Evolutionary conservation across 2,329 filamentous ascomycete species (phyloP).

Genomic region (Fusarium duplospermum): DNA sequence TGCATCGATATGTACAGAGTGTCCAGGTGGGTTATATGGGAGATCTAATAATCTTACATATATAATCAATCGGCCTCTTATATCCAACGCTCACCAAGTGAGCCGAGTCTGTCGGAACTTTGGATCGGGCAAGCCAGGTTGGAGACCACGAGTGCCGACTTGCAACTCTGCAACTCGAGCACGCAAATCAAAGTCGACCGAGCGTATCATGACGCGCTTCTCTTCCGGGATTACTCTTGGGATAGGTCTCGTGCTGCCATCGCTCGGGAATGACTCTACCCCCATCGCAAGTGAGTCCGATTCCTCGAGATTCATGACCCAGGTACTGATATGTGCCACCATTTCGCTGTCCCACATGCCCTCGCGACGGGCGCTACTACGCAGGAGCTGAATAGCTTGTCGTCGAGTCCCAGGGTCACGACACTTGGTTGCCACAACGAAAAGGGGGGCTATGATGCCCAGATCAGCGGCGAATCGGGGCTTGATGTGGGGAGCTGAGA

Average conservation of each 20-base stretch:
- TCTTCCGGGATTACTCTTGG: conserved; percentile 59
- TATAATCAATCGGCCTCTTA: background rate
- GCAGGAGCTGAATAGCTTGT: conserved; percentile 70
- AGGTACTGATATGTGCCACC: conserved; percentile 65
- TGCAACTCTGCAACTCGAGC: conserved; percentile 61
- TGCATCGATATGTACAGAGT: background rate
- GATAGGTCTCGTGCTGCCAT: conserved; percentile 21
- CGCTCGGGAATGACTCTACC: conserved; percentile 12
- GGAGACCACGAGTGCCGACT: conserved; percentile 66
- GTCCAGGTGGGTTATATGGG: background rate
- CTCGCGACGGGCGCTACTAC: conserved; percentile 70
- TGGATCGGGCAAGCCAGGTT: conserved; percentile 58
- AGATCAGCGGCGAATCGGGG: conserved; percentile 73
- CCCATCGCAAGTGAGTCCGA: conserved; percentile 50
- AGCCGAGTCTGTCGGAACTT: conserved; percentile 61
- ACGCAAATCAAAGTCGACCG: conserved; percentile 68
- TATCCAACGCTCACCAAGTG: conserved; percentile 55
- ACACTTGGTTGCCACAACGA: conserved; percentile 75
- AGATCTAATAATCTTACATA: background rate
- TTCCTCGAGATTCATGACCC: conserved; percentile 68
- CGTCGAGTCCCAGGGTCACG: conserved; percentile 67
- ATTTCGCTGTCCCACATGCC: conserved; percentile 77
- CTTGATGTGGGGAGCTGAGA: conserved; percentile 65
- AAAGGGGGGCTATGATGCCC: conserved; percentile 73
- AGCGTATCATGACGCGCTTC: conserved; percentile 66